Percentiles rank a stretch among this genome's conserved stretches.
phyloP scores from a whole-genome alignment of 192 early-diverging fungal species.

The Backusella liffmaniae region DNA sequence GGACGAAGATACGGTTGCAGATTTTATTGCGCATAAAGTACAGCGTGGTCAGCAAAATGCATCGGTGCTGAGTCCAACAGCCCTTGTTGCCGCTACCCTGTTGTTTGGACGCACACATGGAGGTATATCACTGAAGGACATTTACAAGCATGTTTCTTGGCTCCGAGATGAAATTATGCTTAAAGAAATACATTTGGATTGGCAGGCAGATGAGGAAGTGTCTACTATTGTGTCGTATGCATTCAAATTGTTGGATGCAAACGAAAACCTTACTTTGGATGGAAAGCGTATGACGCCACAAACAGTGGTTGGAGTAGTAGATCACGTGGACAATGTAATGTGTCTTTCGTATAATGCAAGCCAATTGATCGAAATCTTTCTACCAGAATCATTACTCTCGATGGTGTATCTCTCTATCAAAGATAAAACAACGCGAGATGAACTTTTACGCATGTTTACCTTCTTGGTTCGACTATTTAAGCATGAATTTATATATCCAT shows the following conservation, averaged over 20 bases:
- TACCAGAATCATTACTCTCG: conserved; percentile 32
- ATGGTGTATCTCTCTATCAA: conserved; percentile 36
- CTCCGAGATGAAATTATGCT: conserved; percentile 19
- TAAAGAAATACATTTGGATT: conserved; percentile 28
- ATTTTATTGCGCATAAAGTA: conserved; percentile 21
- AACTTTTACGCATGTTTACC: conserved; percentile 26
- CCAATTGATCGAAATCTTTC: conserved; percentile 33
- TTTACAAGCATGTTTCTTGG: conserved; percentile 28
- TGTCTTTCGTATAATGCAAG: conserved; percentile 38
- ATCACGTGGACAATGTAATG: conserved; percentile 42
- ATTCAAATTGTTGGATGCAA: conserved; percentile 29
- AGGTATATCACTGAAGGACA: conserved; percentile 20
- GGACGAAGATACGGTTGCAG: conserved; percentile 13
- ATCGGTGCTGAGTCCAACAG: conserved; percentile 27
- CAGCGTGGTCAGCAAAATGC: conserved; percentile 28
- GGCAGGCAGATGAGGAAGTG: conserved; percentile 38
- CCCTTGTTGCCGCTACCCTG: conserved; percentile 29
- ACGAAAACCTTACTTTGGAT: conserved; percentile 33
- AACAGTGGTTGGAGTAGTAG: conserved; percentile 27
- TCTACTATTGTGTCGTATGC: conserved; percentile 31
- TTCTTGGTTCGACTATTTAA: conserved; percentile 34
- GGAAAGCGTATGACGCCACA: conserved; percentile 28
- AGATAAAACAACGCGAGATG: conserved; percentile 11
- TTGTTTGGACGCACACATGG: conserved; percentile 23
- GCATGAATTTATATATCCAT: conserved; percentile 36